Evolutionary conservation across 73 alveolate species (phyloP).

Genomic region (Paramecium sexaurelia): DNA sequence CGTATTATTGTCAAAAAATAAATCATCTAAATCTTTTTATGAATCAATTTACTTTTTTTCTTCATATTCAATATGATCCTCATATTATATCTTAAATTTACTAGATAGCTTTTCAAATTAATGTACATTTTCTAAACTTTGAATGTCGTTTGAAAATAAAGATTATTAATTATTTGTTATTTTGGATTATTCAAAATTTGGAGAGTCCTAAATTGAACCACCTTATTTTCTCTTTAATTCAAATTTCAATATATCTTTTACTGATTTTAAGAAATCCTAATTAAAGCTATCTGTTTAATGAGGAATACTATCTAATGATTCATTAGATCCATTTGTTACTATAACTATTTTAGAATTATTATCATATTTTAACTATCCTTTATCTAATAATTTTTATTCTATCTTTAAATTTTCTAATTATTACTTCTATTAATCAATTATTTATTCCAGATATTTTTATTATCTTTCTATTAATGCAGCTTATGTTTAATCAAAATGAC

Average conservation of each 20-base stretch:
- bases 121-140: not conserved
- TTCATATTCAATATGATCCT: not conserved
- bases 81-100: not conserved
- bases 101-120: not conserved
- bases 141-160: not conserved
- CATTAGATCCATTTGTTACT: not conserved
- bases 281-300: not conserved
- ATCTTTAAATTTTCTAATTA: not conserved
- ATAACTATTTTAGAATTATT: not conserved
- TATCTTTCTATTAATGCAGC: not conserved
- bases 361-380: not conserved
- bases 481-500: not conserved
- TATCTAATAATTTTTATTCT: not conserved
- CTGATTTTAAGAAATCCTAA: not conserved
- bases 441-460: not conserved
- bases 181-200: not conserved
- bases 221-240: not conserved
- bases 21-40: not conserved
- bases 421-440: not conserved
- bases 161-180: conserved; percentile 9
- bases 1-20: not conserved
- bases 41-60: not conserved
- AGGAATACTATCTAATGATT: not conserved
- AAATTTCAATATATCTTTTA: not conserved
- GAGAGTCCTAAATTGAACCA: not conserved